Conservation (phyloP, 495 filamentous ascomycete genomes). For the Penicillium longicatenatum region DNA sequence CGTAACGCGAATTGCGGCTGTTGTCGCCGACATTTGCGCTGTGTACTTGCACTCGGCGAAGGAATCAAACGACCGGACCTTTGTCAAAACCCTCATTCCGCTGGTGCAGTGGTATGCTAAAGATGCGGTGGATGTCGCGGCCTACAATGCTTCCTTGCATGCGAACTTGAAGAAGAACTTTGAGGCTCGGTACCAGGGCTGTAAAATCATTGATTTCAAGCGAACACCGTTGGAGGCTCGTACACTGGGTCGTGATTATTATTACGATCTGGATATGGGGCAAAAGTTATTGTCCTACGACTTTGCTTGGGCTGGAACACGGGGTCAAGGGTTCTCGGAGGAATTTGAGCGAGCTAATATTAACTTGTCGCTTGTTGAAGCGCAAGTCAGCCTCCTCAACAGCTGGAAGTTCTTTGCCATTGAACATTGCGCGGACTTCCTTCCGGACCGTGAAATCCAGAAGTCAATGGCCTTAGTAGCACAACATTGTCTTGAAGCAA, state of each 20-base stretch:
- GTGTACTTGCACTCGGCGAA: constrained; percentile 84
- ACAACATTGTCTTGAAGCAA: constrained; percentile 71
- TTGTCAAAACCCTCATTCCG: constrained; percentile 68
- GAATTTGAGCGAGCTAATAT: constrained; percentile 86
- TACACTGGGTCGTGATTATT: constrained; percentile 71
- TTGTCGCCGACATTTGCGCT: constrained; percentile 84
- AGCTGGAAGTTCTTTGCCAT: constrained; percentile 89
- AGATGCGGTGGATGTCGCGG: constrained; percentile 69
- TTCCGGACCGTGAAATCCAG: constrained; percentile 62
- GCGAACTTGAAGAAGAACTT: constrained; percentile 83
- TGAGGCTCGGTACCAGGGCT: constrained; percentile 68
- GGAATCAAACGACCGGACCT: constrained; percentile 65
- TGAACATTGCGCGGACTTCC: constrained; percentile 74
- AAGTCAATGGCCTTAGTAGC: constrained; percentile 66
- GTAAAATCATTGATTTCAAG: constrained; percentile 73
- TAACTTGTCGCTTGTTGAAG: constrained; percentile 88
- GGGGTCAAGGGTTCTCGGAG: constrained; percentile 68
- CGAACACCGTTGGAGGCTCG: constrained; percentile 63
- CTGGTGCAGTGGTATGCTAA: constrained; percentile 75
- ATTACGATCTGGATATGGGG: constrained; percentile 76
- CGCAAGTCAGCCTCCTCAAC: constrained; percentile 79
- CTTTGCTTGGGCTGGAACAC: constrained; percentile 69
- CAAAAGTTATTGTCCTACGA: constrained; percentile 74
- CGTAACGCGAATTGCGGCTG: constrained; percentile 73
- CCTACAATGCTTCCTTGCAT: constrained; percentile 86